Evolutionary conservation across 805 yeast genomes (phyloP).

Genomic region (Huiozyma naganishii): DNA sequence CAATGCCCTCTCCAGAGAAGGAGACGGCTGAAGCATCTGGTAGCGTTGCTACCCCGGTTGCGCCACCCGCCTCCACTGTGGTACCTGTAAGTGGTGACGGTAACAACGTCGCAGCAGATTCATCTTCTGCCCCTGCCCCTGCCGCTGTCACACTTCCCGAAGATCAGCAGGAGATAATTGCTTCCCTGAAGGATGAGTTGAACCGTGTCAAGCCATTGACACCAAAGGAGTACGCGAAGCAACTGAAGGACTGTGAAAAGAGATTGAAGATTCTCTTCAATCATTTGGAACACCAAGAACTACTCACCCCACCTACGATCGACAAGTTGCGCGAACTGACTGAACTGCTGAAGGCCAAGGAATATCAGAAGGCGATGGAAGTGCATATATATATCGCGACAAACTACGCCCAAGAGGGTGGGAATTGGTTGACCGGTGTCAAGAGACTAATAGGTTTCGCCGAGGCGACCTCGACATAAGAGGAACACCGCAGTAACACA

Average conservation of each 20-base stretch:
- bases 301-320: conserved; percentile 48
- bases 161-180: conserved; percentile 45
- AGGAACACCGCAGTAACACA: too few relatives aligned
- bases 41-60: conserved; percentile 7
- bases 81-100: conserved; percentile 2
- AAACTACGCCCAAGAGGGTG: conserved; percentile 59
- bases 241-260: conserved; percentile 70
- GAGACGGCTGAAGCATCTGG: conserved; percentile 17
- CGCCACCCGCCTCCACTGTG: conserved; percentile 24
- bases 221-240: conserved; percentile 65
- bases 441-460: conserved; percentile 76
- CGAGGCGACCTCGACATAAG: conserved; percentile 30
- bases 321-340: conserved; percentile 42
- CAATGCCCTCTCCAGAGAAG: conserved; percentile 1
- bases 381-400: conserved; percentile 51
- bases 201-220: conserved; percentile 57
- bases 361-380: conserved; percentile 49
- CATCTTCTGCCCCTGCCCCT: conserved; percentile 11
- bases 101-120: conserved; percentile 14
- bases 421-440: conserved; percentile 89
- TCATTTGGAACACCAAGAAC: conserved; percentile 63
- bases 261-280: conserved; percentile 68
- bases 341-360: conserved; percentile 38
- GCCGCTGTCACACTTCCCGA: conserved; percentile 38
- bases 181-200: conserved; percentile 44